Conservation (phyloP, 2,329 filamentous ascomycete genomes). For the Ceratocystis eucalypticola region DNA sequence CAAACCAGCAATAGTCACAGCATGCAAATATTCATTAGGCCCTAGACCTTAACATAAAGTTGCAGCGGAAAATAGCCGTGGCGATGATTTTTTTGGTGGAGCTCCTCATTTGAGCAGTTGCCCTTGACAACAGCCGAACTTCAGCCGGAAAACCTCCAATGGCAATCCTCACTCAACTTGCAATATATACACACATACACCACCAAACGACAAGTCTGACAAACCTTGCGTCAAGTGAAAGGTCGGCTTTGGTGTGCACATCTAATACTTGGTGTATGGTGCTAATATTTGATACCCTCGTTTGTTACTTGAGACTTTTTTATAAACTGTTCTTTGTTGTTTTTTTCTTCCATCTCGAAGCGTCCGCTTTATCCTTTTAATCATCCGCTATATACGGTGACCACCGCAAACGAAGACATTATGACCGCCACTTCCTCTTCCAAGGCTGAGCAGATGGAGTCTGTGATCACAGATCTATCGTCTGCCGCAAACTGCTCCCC, state of each 20-base stretch:
- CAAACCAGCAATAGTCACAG: too few species aligned
- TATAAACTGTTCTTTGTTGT: constrained; percentile 4
- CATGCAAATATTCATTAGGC: too few species aligned
- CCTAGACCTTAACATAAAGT: not conserved
- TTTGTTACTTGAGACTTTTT: not conserved
- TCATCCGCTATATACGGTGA: not conserved
- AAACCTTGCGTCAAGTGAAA: not conserved
- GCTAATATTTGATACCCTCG: not conserved
- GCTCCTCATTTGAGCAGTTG: constrained; percentile 24
- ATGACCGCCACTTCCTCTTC: not conserved
- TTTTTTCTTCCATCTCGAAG: not conserved
- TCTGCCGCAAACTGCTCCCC: constrained; percentile 15
- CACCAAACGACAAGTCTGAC: constrained; percentile 2
- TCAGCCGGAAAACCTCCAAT: constrained; percentile 23
- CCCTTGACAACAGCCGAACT: constrained; percentile 28
- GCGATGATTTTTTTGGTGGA: constrained; percentile 9
- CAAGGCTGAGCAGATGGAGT: constrained; percentile 17
- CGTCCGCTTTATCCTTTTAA: not conserved
- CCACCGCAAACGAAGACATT: not conserved
- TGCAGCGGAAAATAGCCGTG: not conserved
- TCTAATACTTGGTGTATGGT: not conserved
- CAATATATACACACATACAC: not conserved
- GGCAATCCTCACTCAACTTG: not conserved
- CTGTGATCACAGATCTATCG: constrained; percentile 16
- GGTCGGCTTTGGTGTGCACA: not conserved